phyloP scores from a whole-genome alignment of 2,329 filamentous ascomycete genomes.

The Pseudogymnoascus sp. region DNA sequence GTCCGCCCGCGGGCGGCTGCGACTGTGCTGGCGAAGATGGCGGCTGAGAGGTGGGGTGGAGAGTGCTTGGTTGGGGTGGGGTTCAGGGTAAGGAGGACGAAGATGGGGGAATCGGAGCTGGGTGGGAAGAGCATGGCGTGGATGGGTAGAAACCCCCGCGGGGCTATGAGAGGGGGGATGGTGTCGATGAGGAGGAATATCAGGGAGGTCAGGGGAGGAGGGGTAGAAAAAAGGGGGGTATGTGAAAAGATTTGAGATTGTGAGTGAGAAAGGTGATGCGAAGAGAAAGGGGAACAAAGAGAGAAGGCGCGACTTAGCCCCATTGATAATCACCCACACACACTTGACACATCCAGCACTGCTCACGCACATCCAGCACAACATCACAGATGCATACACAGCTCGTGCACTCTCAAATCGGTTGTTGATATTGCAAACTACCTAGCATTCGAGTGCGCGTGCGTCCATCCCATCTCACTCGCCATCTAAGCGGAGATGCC shows the following conservation, averaged over 20 bases:
- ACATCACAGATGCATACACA: background rate
- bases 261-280: background rate
- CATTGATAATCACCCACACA: background rate
- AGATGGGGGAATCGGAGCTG: background rate
- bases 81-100: background rate
- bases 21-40: too few species aligned
- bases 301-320: background rate
- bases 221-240: background rate
- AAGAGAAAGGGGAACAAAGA: background rate
- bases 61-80: too few species aligned
- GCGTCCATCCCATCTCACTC: background rate
- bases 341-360: background rate
- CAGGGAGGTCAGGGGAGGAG: background rate
- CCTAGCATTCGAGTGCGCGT: background rate
- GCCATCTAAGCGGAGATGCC: conserved; percentile 65
- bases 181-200: background rate
- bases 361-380: background rate
- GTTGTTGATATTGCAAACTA: background rate
- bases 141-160: background rate
- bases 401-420: background rate
- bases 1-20: too few species aligned
- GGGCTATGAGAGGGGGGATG: background rate
- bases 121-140: background rate
- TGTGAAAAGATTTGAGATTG: background rate
- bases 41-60: too few species aligned